phyloP scores from a whole-genome alignment of 2,329 filamentous ascomycete species.

The Lasiodiplodia theobromae region DNA sequence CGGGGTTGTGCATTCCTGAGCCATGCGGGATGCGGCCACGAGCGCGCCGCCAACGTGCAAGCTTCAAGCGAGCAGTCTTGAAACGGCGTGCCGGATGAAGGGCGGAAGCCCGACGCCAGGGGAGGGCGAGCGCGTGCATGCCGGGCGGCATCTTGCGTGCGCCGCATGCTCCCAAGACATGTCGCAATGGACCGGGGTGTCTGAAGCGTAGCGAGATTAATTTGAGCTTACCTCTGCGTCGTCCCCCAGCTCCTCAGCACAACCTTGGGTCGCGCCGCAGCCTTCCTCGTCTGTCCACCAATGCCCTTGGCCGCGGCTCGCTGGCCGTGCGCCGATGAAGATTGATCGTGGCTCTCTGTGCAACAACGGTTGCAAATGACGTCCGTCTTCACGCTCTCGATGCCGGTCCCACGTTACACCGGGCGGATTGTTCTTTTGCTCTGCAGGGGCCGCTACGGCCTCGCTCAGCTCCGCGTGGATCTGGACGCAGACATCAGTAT shows the following conservation, averaged over 20 bases:
- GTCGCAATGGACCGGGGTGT: constrained; percentile 26
- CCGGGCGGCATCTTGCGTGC: constrained; percentile 26
- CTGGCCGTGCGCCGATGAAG: constrained; percentile 29
- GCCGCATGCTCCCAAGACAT: constrained; percentile 30
- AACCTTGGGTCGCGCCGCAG: constrained; percentile 27
- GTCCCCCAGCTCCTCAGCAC: constrained; percentile 25
- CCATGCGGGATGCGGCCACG: constrained; percentile 23
- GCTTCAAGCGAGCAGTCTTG: constrained; percentile 29
- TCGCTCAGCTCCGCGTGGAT: constrained; percentile 14
- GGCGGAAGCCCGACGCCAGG: constrained; percentile 27
- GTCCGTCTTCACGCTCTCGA: constrained; percentile 28
- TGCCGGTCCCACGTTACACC: constrained; percentile 27
- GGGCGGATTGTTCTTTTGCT: constrained; percentile 29
- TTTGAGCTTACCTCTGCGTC: constrained; percentile 29
- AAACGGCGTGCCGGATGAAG: constrained; percentile 28
- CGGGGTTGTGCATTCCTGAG: not conserved
- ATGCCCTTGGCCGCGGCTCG: constrained; percentile 1
- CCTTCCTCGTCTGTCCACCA: constrained; percentile 20
- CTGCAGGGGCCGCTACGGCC: constrained; percentile 10
- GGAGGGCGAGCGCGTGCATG: constrained; percentile 24
- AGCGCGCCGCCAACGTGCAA: constrained; percentile 27
- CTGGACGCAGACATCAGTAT: constrained; percentile 11
- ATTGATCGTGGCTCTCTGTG: constrained; percentile 28
- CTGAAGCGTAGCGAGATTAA: constrained; percentile 30
- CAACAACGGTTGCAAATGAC: constrained; percentile 29